phyloP scores from a whole-genome alignment of 176 grass and related monocot genomes.

The Eleusine indica region DNA sequence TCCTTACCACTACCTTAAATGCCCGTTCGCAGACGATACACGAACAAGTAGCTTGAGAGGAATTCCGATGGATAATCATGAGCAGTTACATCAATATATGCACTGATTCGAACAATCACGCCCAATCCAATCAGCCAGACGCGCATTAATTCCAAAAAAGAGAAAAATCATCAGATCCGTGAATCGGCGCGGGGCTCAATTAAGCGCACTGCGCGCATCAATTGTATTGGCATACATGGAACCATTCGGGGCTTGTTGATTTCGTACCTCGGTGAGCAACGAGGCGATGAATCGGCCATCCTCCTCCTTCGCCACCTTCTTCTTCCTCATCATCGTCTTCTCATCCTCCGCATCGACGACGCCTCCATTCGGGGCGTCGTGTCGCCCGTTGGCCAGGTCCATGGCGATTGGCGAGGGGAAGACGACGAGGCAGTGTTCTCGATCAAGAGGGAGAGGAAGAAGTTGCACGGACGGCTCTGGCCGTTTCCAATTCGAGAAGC shows the following conservation, averaged over 20 bases:
- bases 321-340: constrained; percentile 19
- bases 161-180: not conserved
- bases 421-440: not conserved
- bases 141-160: not conserved
- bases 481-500: constrained; percentile 6
- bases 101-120: not conserved
- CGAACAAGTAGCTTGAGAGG: not conserved
- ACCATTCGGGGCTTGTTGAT: too few relatives aligned
- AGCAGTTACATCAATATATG: not conserved
- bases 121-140: not conserved
- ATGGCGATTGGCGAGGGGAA: not conserved
- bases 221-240: too few relatives aligned
- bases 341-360: not conserved
- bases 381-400: constrained; percentile 17
- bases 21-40: too few relatives aligned
- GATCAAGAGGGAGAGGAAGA: not conserved
- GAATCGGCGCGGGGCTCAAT: too few relatives aligned
- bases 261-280: constrained; percentile 47
- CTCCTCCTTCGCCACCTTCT: not conserved
- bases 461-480: not conserved
- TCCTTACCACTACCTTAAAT: too few relatives aligned
- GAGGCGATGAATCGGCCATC: constrained; percentile 26
- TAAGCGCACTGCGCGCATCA: too few relatives aligned
- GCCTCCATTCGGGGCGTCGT: constrained; percentile 7
- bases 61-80: not conserved